Conservation (phyloP, 164 flowering plant species). For the Liquidambar formosana region DNA sequence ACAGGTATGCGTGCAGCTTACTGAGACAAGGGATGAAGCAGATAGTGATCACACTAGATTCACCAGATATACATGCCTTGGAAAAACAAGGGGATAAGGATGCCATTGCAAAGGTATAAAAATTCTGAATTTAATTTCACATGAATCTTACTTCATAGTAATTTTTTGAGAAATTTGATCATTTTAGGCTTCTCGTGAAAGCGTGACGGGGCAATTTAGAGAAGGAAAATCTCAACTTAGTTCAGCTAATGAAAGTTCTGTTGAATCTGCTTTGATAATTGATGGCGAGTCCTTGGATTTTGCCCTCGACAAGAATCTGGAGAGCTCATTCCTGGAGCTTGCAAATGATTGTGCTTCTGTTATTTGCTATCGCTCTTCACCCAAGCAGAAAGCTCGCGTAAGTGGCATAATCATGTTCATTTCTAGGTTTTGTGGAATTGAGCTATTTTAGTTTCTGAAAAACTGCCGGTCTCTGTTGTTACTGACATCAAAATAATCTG, state of each 20-base stretch:
- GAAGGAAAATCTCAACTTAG: constrained; percentile 50
- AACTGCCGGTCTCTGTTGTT: constrained; percentile 3
- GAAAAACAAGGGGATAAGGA: constrained; percentile 71
- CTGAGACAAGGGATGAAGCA: constrained; percentile 75
- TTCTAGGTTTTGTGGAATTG: not conserved
- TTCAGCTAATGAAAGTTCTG: constrained; percentile 34
- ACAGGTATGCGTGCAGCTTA: constrained; percentile 84
- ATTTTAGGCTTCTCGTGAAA: constrained; percentile 63
- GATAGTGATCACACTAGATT: constrained; percentile 66
- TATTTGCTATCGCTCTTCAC: constrained; percentile 90
- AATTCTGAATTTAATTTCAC: not conserved
- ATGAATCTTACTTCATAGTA: not conserved
- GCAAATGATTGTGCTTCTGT: constrained; percentile 74
- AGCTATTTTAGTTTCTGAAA: not conserved
- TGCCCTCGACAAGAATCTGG: constrained; percentile 52
- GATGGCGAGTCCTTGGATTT: constrained; percentile 79
- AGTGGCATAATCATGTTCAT: constrained; percentile 22
- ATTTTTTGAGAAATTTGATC: not conserved
- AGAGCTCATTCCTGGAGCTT: constrained; percentile 62
- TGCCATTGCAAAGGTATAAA: constrained; percentile 61
- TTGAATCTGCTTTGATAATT: constrained; percentile 59
- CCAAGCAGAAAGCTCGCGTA: constrained; percentile 92
- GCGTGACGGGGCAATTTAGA: constrained; percentile 47
- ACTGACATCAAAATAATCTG: constrained; percentile 29
- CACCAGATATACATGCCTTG: constrained; percentile 52